These are phyloP conservation scores for Onygenales sp. DNA, from an alignment of 2,329 filamentous ascomycete species.

Conservation along the genomic window DNA sequence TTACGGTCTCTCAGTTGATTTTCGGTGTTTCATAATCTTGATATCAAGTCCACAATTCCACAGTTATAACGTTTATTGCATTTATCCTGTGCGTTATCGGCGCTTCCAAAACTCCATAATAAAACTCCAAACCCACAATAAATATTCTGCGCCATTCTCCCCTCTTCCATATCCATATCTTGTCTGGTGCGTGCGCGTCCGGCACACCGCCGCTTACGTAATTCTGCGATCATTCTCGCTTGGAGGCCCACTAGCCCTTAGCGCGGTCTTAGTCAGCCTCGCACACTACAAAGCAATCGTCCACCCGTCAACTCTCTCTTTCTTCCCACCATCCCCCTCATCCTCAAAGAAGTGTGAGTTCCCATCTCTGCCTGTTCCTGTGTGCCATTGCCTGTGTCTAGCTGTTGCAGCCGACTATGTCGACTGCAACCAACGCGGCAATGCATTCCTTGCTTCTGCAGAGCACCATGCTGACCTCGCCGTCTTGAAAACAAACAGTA, in stretches of 20 bases:
- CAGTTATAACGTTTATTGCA: no score
- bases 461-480: slow-evolving; percentile 6
- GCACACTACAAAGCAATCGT: slow-evolving; percentile 30
- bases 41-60: no score
- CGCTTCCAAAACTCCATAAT: no score
- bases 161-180: no score
- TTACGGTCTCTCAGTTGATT: no score
- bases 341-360: slow-evolving; percentile 36
- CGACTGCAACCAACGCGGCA: not conserved
- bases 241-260: slow-evolving; percentile 22
- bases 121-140: no score
- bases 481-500: slow-evolving; percentile 7
- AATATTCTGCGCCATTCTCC: no score
- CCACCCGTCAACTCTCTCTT: slow-evolving; percentile 20
- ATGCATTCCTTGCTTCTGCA: not conserved
- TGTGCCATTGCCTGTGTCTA: not conserved
- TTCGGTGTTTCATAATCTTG: no score
- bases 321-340: slow-evolving; percentile 35
- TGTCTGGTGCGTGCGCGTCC: no score
- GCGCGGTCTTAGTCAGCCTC: slow-evolving; percentile 30
- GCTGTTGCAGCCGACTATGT: not conserved
- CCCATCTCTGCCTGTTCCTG: slow-evolving; percentile 1
- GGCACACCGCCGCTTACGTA: not conserved
- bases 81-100: no score
- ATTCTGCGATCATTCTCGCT: slow-evolving; percentile 6